Conservation (phyloP, 2,329 filamentous ascomycete genomes). For the Camptophora hylomeconis region DNA sequence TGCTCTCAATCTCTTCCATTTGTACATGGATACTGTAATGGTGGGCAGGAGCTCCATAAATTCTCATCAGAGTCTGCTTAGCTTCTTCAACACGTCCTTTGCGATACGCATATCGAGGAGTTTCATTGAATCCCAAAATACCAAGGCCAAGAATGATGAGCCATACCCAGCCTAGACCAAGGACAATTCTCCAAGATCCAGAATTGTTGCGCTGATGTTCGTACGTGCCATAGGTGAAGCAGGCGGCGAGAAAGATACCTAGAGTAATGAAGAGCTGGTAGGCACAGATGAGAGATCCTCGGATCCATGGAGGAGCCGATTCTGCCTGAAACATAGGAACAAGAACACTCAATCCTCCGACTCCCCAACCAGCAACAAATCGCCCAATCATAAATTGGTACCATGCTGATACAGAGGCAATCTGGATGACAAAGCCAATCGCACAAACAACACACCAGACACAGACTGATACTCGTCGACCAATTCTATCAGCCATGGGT, state of each 20-base stretch:
- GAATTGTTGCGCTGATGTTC: conserved; percentile 15
- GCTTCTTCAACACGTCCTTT: conserved; percentile 39
- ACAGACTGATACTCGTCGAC: conserved; percentile 29
- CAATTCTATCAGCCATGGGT: conserved; percentile 31
- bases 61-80: conserved; percentile 37
- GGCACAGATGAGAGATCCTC: conserved; percentile 30
- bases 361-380: conserved; percentile 29
- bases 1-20: conserved; percentile 21
- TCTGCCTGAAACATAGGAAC: conserved; percentile 36
- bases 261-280: conserved; percentile 36
- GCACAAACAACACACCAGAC: conserved; percentile 27
- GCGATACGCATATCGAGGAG: conserved; percentile 46
- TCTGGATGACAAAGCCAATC: conserved; percentile 30
- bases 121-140: conserved; percentile 43
- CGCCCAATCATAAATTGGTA: conserved; percentile 31
- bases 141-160: conserved; percentile 39
- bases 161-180: conserved; percentile 46
- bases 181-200: conserved; percentile 34
- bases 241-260: conserved; percentile 33
- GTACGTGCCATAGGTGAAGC: conserved; percentile 32
- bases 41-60: conserved; percentile 40
- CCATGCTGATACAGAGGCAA: conserved; percentile 26
- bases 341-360: conserved; percentile 28
- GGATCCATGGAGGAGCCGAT: conserved; percentile 31
- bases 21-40: conserved; percentile 41